These are phyloP conservation scores for Penicillium sp. DNA, from an alignment of 2,329 filamentous ascomycete genomes.

Conservation along the genomic window DNA sequence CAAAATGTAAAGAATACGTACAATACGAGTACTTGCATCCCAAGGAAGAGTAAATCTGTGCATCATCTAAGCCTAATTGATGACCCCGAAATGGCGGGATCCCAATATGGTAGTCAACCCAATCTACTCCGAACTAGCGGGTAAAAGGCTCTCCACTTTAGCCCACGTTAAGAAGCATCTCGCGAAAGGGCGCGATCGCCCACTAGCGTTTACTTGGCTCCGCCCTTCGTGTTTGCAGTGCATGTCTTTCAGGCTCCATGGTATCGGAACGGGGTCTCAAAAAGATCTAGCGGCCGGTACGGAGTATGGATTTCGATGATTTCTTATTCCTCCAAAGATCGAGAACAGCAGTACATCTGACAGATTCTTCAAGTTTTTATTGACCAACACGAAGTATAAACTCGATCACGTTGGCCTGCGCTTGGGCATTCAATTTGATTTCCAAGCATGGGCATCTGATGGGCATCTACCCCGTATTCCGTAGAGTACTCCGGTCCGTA, in stretches of 20 bases:
- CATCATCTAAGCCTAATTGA: slow-evolving; percentile 1
- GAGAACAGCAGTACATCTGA: background rate
- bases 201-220: background rate
- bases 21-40: no score
- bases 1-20: no score
- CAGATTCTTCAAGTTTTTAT: no score
- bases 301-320: background rate
- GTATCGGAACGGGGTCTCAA: background rate
- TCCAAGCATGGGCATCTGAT: background rate
- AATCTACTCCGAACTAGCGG: background rate
- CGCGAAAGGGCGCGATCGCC: background rate
- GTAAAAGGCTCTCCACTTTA: background rate
- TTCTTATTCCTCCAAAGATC: no score
- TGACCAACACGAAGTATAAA: no score
- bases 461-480: background rate
- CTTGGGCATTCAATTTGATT: no score
- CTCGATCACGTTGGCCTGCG: no score
- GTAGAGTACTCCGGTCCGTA: background rate
- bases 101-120: background rate
- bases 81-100: background rate
- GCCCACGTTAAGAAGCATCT: background rate
- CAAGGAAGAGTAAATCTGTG: background rate
- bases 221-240: background rate
- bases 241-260: background rate
- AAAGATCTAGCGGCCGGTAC: background rate